Conservation (phyloP, 2,329 filamentous ascomycete species). For the Metarhizium humberi region DNA sequence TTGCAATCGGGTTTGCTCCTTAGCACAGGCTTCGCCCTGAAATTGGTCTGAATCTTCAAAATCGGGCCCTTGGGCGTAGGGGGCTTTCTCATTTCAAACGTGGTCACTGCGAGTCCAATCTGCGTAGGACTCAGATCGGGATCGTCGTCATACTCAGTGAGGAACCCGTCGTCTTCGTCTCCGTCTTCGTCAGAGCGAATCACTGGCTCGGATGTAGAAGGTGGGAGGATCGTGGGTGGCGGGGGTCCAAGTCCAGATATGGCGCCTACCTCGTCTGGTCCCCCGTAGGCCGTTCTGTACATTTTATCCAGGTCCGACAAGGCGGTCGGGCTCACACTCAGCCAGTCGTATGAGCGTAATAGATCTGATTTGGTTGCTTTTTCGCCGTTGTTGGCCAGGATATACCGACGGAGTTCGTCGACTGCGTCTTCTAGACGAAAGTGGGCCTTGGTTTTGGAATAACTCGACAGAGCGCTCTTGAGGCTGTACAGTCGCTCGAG, state of each 20-base stretch:
- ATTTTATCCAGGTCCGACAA: constrained; percentile 45
- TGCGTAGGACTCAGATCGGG: constrained; percentile 3
- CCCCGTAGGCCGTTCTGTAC: constrained; percentile 49
- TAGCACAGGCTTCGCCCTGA: constrained; percentile 14
- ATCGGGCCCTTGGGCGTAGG: constrained; percentile 18
- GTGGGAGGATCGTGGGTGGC: neutral
- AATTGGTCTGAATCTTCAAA: constrained; percentile 36
- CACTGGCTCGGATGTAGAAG: constrained; percentile 9
- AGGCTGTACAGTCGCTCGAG: constrained; percentile 57
- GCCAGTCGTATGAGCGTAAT: constrained; percentile 46
- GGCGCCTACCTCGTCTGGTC: constrained; percentile 32
- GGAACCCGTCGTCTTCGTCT: constrained; percentile 7
- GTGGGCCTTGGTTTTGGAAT: constrained; percentile 35
- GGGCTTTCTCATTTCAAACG: constrained; percentile 11
- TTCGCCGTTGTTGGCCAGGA: constrained; percentile 42
- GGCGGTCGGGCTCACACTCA: constrained; percentile 40
- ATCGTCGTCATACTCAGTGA: constrained; percentile 14
- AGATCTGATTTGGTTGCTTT: constrained; percentile 43
- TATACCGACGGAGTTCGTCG: constrained; percentile 51
- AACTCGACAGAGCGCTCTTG: constrained; percentile 50
- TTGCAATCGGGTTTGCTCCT: constrained; percentile 2
- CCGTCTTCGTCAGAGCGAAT: constrained; percentile 6
- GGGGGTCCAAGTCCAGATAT: constrained; percentile 31
- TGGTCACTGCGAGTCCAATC: constrained; percentile 17
- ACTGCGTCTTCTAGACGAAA: constrained; percentile 49